These are phyloP conservation scores for Bolboschoenoplectus hybrid DNA, from an alignment of 202 grass and related monocot genomes.

Conservation along the genomic window DNA sequence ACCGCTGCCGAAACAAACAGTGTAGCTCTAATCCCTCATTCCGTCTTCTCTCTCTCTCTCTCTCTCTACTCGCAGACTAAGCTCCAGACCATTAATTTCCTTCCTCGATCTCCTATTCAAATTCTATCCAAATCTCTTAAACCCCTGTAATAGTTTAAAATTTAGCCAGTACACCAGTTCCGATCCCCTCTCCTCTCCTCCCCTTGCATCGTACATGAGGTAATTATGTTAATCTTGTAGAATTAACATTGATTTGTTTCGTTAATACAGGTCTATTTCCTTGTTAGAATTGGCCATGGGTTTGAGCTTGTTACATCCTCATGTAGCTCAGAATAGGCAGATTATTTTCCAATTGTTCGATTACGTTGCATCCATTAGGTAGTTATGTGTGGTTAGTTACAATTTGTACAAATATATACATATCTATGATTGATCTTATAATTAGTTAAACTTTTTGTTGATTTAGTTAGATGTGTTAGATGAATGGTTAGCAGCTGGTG, in stretches of 20 bases:
- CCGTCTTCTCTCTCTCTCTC: background rate
- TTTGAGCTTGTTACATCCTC: background rate
- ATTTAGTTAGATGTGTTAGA: constrained; percentile 31
- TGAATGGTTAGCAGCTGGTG: background rate
- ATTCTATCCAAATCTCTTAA: background rate
- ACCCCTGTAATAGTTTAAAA: background rate
- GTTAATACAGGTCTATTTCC: background rate
- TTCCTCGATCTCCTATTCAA: background rate
- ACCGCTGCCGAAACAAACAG: too few relatives aligned
- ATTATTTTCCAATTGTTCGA: background rate
- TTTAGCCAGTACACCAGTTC: background rate
- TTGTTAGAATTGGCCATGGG: background rate
- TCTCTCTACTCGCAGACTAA: background rate
- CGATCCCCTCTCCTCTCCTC: background rate
- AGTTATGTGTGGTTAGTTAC: background rate
- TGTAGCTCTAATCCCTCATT: background rate
- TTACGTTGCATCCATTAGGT: background rate
- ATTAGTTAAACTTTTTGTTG: background rate
- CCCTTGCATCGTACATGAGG: background rate
- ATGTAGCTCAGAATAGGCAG: background rate
- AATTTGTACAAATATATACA: background rate
- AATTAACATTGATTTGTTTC: background rate
- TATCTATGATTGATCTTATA: background rate
- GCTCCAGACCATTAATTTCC: background rate
- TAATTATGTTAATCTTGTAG: background rate